Evolutionary conservation across 2,329 filamentous ascomycete genomes (phyloP), one percentile per base, ranked within the genome.

Genomic region (Venturia asperata): DNA sequence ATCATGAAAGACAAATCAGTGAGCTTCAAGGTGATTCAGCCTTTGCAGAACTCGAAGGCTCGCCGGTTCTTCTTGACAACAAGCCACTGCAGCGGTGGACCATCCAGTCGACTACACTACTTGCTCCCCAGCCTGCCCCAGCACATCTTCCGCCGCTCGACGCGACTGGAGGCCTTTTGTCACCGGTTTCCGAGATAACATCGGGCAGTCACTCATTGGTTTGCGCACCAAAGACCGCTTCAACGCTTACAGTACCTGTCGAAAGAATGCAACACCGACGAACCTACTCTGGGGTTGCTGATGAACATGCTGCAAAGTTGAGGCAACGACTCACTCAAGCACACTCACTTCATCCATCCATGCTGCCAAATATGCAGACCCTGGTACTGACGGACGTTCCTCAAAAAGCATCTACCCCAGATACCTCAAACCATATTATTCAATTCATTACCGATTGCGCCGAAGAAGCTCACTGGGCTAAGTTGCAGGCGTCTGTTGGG

Each of bases 351-450:
- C 83, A 85, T 70, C 83, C 84, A 17, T 81, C 78, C 13, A 80
- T 82, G 74, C 72, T 86, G 3, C 80, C 83, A 13, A 79, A 81
- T 62, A 70, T 86, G 10, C 77, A 79, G 62, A 84, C 81, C 0
- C 71, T 87, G 5, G 77, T 85, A 2, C 73, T 87, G 56, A 86
- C 83, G 0, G 79, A 83, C 67, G 78, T 87, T 1, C 84, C 85
- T 0, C 75, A 74, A 5, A 77, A 77, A 34, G 79, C 79, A 1
- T 69, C 75, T 0, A 73, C 83, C 21, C 67, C 77, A 5, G 67
- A 75, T 15, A 72, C 78, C 7, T 30, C 71, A 17, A 21, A 68
- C 5, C 74, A 74, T 13, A 72, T 87, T 5, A 81, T 79, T 58
- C 74, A 78, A 15, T 86, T 85, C 70, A 81, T 87, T 67, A 79